Evolutionary conservation across 805 yeast genomes (phyloP).

Genomic region (Jamesozyma piceae): DNA sequence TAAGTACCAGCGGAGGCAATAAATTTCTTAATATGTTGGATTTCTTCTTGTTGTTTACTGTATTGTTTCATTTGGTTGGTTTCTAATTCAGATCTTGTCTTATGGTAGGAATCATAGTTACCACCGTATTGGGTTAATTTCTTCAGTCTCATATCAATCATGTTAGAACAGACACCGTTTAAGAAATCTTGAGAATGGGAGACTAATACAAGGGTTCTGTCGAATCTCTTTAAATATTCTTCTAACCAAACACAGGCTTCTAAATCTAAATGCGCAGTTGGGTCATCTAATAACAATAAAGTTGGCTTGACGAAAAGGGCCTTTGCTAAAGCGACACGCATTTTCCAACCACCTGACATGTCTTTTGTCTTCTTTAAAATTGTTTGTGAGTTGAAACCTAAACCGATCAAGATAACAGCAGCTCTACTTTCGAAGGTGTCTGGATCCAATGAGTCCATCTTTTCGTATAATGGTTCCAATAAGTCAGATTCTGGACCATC

Average conservation of each 20-base stretch:
- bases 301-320: conserved; percentile 98
- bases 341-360: conserved; percentile 99
- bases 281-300: conserved; percentile 87
- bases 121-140: conserved; percentile 78
- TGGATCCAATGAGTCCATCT: conserved; percentile 93
- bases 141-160: conserved; percentile 94
- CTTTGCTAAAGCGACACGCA: conserved; percentile 98
- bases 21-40: conserved; percentile 94
- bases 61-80: conserved; percentile 97
- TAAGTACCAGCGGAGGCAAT: conserved; percentile 99
- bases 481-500: conserved; percentile 90
- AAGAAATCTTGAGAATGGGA: conserved; percentile 99
- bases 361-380: conserved; percentile 92
- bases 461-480: conserved; percentile 85
- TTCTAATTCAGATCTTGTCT: conserved; percentile 89
- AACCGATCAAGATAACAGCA: conserved; percentile 89
- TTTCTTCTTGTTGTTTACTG: conserved; percentile 96
- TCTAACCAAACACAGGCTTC: conserved; percentile 99
- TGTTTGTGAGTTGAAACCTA: conserved; percentile 84
- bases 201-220: conserved; percentile 84
- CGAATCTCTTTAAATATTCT: conserved; percentile 91
- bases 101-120: conserved; percentile 93
- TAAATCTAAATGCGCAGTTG: conserved; percentile 97
- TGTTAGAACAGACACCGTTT: conserved; percentile 95
- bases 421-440: conserved; percentile 94